Percentiles rank a stretch among this genome's conserved stretches.
phyloP scores from a whole-genome alignment of 345 rosid species.

The Alliaria petiolata region DNA sequence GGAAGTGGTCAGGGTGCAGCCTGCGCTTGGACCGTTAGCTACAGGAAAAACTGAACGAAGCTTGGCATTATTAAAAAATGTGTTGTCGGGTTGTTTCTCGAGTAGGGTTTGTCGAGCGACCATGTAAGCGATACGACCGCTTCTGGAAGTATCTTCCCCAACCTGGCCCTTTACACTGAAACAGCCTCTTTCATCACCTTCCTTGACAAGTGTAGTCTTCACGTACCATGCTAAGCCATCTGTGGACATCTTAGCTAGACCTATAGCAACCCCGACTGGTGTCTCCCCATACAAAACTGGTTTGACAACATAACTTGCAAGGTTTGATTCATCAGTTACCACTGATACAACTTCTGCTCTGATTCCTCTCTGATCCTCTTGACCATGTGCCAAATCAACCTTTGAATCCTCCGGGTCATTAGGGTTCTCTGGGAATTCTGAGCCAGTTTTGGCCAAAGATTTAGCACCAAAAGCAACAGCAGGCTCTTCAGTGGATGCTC shows the following conservation, averaged over 20 bases:
- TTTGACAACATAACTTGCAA: neutral
- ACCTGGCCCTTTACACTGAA: constrained; percentile 59
- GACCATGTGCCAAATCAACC: neutral
- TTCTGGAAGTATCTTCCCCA: constrained; percentile 31
- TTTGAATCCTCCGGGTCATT: neutral
- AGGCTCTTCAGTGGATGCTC: neutral
- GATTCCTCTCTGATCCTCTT: neutral
- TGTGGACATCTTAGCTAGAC: neutral
- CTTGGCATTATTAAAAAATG: constrained; percentile 60
- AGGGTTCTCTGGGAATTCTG: neutral
- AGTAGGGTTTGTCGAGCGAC: constrained; percentile 56
- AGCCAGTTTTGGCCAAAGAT: neutral
- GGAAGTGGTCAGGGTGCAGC: constrained; percentile 89
- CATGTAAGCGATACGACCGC: constrained; percentile 34
- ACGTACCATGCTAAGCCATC: constrained; percentile 64
- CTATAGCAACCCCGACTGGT: neutral
- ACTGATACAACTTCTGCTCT: neutral
- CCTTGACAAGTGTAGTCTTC: constrained; percentile 69
- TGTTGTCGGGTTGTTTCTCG: constrained; percentile 56
- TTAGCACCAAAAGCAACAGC: neutral
- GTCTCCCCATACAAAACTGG: neutral
- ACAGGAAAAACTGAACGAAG: constrained; percentile 83
- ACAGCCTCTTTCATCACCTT: constrained; percentile 74
- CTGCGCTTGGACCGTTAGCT: constrained; percentile 90
- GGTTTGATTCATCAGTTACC: neutral